Percentiles rank a stretch among this genome's conserved stretches.
Evolutionary conservation across 805 yeast genomes (phyloP).

Genomic region (Cyberlindnera galapagoensis): DNA sequence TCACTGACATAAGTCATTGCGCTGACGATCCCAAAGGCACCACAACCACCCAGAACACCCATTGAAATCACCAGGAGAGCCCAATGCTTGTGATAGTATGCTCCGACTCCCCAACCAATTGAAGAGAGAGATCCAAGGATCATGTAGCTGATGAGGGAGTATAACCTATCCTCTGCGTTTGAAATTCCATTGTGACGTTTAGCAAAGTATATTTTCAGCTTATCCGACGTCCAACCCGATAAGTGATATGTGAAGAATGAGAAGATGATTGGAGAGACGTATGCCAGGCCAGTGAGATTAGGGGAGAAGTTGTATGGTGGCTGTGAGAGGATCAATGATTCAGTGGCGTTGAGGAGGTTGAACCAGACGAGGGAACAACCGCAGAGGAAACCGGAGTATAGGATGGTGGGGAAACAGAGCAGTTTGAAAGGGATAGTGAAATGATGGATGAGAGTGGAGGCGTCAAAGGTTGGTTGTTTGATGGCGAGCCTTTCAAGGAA

Average conservation of each 20-base stretch:
- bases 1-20: conserved; percentile 54
- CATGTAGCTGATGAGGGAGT: conserved; percentile 41
- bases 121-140: conserved; percentile 49
- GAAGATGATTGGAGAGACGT: conserved; percentile 47
- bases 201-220: conserved; percentile 42
- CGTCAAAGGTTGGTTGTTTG: no score
- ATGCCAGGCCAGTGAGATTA: conserved; percentile 42
- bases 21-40: conserved; percentile 45
- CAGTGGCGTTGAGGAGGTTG: conserved; percentile 43
- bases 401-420: conserved; percentile 44
- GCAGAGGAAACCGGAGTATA: conserved; percentile 50
- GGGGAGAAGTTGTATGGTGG: conserved; percentile 47
- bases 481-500: no score
- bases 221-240: conserved; percentile 47
- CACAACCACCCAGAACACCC: conserved; percentile 50
- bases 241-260: conserved; percentile 36
- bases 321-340: conserved; percentile 34
- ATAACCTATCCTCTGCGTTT: conserved; percentile 52
- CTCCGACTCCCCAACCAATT: conserved; percentile 61
- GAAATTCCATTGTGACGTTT: conserved; percentile 43
- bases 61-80: conserved; percentile 46
- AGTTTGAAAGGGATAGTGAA: conserved; percentile 34
- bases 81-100: conserved; percentile 49
- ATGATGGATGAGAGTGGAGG: conserved; percentile 25
- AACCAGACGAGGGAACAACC: conserved; percentile 45